Evolutionary conservation across 768 basidiomycete species (phyloP), one percentile per base, ranked within the genome.

Genomic region (Mycena belliarum): DNA sequence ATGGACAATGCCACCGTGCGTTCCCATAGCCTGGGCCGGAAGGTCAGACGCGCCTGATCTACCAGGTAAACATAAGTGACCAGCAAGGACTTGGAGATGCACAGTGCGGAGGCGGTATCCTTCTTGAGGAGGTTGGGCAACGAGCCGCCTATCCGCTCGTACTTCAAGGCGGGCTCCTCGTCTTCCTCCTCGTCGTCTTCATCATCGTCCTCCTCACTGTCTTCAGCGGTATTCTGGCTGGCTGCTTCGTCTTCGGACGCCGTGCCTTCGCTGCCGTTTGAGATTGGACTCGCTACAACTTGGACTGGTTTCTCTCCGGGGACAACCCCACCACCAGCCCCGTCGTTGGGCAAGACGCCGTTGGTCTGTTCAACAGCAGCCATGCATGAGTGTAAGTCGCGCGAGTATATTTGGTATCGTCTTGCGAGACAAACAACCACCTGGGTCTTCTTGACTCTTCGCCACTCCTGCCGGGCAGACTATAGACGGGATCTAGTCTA

Each of bases 1-100:
- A 68, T 97, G 91, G 4, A 98, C 85, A 61, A 95, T 87, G n/a
- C 96, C 96, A 48, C 82, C 84, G 70, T 98, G 95, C 2, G 96
- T 97, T 21, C 95, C 96, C 35, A 98, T 72, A 24, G 88, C 92
- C 95, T 98, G 28, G 12, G n/a, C 26, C 37, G 21, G 40, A 50
- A 32, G 23, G 45, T 55, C 33, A 60, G 59, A 51, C 29, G 37
- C 42, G 48, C 18, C 7, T 23, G 11, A 33, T 47, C 9, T 33
- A 23, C 26, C 14, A 16, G 15, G 25, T 46, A 23, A 59, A 55
- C 59, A 71, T 12, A 9, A 76, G 93, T 28, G 41, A 60, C 95
- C 73, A 97, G 75, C 41, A 83, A 77, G 63, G 88, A 87, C 49
- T 85, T 83, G 0, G 88, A 86, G 21, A 94, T 82, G 14, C 85